Evolutionary conservation across 2,329 filamentous ascomycete species (phyloP).

Genomic region (Sarocladium strictum): DNA sequence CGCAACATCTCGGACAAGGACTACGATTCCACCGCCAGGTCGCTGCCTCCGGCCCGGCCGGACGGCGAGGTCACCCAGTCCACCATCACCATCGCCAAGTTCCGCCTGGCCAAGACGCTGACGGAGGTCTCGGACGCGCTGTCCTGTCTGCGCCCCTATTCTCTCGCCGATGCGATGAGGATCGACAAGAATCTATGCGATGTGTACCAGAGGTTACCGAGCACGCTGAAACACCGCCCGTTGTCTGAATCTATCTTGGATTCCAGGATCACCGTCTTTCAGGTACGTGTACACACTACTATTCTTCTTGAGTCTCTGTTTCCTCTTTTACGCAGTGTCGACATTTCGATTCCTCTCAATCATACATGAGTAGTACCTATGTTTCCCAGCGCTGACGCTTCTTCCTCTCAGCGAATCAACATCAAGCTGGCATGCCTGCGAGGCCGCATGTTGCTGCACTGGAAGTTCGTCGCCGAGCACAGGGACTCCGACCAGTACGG

Average conservation of each 20-base stretch:
- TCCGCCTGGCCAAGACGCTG: slow-evolving; percentile 14
- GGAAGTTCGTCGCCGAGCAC: slow-evolving; percentile 14
- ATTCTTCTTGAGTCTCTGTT: background rate
- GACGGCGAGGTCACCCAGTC: slow-evolving; percentile 22
- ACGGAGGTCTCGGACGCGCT: background rate
- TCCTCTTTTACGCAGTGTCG: no score
- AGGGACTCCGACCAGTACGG: background rate
- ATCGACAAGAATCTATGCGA: background rate
- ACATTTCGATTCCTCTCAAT: no score
- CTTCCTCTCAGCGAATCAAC: slow-evolving; percentile 13
- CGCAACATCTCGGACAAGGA: slow-evolving; percentile 38
- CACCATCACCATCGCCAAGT: slow-evolving; percentile 19
- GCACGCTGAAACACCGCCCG: background rate
- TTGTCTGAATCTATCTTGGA: background rate
- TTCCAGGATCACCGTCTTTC: background rate
- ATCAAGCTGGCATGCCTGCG: background rate
- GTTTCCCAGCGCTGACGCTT: slow-evolving; percentile 13
- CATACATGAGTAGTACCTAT: no score
- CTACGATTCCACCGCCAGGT: slow-evolving; percentile 26
- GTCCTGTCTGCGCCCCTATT: background rate
- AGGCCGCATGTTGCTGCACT: slow-evolving; percentile 34
- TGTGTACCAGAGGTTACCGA: background rate
- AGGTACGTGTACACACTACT: background rate
- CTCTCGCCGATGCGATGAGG: background rate
- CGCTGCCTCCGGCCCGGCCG: slow-evolving; percentile 29